These are phyloP conservation scores for Chrysosporium queenslandicum DNA, from an alignment of 2,329 filamentous ascomycete genomes.

Conservation along the genomic window DNA sequence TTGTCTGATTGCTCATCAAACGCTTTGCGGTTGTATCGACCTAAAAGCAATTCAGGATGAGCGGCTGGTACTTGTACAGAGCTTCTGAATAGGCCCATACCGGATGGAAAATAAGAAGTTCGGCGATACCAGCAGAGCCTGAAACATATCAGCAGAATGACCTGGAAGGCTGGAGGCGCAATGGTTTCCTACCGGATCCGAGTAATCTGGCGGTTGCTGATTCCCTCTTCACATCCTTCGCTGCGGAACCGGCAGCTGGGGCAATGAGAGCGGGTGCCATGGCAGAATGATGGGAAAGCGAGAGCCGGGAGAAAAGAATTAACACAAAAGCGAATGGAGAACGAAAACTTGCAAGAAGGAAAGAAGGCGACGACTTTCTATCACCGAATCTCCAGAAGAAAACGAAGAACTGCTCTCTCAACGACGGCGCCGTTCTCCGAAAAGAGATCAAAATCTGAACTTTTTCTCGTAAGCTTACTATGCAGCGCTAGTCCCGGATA, in stretches of 20 bases:
- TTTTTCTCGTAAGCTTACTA: background rate
- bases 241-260: conserved; percentile 34
- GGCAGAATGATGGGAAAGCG: background rate
- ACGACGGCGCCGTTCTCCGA: background rate
- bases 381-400: background rate
- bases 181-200: conserved; percentile 66
- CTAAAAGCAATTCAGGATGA: conserved; percentile 37
- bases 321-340: background rate
- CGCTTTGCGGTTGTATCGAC: conserved; percentile 98
- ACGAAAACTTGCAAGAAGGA: background rate
- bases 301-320: background rate
- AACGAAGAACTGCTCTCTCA: conserved; percentile 5
- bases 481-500: background rate
- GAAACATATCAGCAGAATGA: conserved; percentile 17
- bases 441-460: background rate
- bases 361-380: background rate
- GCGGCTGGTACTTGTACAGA: background rate
- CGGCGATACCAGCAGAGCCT: conserved; percentile 89
- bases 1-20: conserved; percentile 94
- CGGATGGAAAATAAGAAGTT: conserved; percentile 86
- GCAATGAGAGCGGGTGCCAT: conserved; percentile 48
- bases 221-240: conserved; percentile 67
- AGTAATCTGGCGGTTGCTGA: conserved; percentile 78
- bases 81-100: conserved; percentile 40
- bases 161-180: conserved; percentile 18